Evolutionary conservation across 169 alveolate genomes (phyloP).

Genomic region (Plasmodium malariae): DNA sequence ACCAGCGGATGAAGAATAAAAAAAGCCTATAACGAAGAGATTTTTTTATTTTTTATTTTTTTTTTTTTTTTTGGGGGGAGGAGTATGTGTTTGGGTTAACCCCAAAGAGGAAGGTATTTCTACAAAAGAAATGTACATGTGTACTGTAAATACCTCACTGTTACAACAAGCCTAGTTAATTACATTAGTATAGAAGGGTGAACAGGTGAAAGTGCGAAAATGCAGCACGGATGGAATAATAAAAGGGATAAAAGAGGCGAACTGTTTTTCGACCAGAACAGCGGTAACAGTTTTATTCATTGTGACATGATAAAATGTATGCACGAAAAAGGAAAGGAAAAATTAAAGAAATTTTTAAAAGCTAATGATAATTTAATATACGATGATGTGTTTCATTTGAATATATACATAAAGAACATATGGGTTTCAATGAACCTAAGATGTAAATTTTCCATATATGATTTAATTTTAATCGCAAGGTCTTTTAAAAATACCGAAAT

Average conservation of each 20-base stretch:
- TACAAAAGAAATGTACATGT: no score
- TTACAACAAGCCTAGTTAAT: no score
- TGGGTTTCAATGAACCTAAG: conserved; percentile 50
- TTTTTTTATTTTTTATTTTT: no score
- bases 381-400: conserved; percentile 27
- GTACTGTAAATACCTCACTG: no score
- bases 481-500: conserved; percentile 73
- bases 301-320: conserved; percentile 50
- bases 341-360: conserved; percentile 24
- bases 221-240: no score
- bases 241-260: not conserved
- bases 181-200: no score
- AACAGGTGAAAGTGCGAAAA: no score
- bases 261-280: conserved; percentile 27
- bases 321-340: conserved; percentile 22
- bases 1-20: no score
- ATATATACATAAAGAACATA: conserved; percentile 48
- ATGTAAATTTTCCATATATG: conserved; percentile 47
- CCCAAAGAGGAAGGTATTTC: no score
- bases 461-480: conserved; percentile 41
- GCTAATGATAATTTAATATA: conserved; percentile 16
- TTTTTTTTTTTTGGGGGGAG: no score
- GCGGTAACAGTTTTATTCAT: not conserved
- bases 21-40: no score
- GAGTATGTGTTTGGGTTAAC: no score